phyloP scores from a whole-genome alignment of 2,329 filamentous ascomycete genomes.

The Fusarium sp. region DNA sequence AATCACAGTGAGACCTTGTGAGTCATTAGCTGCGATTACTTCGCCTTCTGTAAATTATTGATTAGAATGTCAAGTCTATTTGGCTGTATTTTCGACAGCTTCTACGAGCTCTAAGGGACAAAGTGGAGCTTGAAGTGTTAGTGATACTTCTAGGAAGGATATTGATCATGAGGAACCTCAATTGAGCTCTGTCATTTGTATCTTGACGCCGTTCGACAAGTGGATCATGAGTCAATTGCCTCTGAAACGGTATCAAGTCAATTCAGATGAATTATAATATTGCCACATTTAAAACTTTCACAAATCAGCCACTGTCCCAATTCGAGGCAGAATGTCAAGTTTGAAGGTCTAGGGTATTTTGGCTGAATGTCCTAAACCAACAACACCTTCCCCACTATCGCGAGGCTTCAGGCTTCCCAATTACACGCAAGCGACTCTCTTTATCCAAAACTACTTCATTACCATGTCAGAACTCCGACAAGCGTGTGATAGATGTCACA shows the following conservation, averaged over 20 bases:
- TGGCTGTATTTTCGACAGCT: too few species aligned
- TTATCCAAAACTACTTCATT: not conserved
- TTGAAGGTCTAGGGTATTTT: conserved; percentile 6
- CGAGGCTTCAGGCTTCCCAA: not conserved
- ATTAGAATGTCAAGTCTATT: not conserved
- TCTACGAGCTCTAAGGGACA: rapidly evolving
- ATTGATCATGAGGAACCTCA: not conserved
- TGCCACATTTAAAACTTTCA: too few species aligned
- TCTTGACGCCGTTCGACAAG: not conserved
- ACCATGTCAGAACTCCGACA: conserved; percentile 43
- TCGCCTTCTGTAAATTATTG: not conserved
- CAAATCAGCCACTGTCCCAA: not conserved
- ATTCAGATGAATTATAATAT: not conserved
- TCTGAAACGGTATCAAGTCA: not conserved
- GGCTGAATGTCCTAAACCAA: not conserved
- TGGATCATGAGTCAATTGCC: too few species aligned
- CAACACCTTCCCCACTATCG: not conserved
- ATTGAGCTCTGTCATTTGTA: not conserved
- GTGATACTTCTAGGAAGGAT: not conserved
- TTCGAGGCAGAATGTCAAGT: not conserved
- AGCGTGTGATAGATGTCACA: conserved; percentile 57
- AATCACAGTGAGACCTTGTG: not conserved
- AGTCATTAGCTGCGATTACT: not conserved
- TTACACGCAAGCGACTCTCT: not conserved
- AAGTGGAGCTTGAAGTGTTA: too few species aligned